These are phyloP conservation scores for Trypanosoma platydactyli DNA, from an alignment of 208 protist genomes.

Conservation along the genomic window DNA sequence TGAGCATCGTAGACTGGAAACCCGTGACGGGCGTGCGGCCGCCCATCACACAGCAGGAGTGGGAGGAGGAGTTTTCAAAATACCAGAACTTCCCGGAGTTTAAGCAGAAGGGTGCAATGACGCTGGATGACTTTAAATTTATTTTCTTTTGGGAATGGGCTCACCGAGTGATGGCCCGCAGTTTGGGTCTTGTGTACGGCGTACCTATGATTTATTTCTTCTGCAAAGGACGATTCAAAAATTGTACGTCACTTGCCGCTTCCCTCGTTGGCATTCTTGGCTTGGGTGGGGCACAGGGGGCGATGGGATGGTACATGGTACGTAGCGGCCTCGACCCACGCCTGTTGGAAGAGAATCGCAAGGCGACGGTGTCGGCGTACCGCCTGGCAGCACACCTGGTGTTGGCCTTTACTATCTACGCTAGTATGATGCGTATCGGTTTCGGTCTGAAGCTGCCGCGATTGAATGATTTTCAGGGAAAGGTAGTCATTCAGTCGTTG, in stretches of 20 bases:
- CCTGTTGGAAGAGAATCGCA: conserved; percentile 71
- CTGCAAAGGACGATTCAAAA: conserved; percentile 55
- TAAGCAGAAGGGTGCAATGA: conserved; percentile 93
- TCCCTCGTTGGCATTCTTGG: conserved; percentile 58
- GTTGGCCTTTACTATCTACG: conserved; percentile 95
- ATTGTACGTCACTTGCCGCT: conserved; percentile 42
- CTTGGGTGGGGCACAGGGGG: conserved; percentile 85
- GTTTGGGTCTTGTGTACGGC: conserved; percentile 88
- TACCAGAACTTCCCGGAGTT: conserved; percentile 97
- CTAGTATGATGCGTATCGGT: conserved; percentile 77
- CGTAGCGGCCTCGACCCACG: conserved; percentile 92
- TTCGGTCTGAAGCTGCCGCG: conserved; percentile 63
- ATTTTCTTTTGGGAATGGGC: conserved; percentile 98
- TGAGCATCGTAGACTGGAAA: conserved; percentile 95
- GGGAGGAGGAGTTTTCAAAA: conserved; percentile 95
- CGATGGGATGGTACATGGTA: conserved; percentile 98
- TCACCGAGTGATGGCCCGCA: conserved; percentile 93
- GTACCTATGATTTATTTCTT: conserved; percentile 91
- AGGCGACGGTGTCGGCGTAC: conserved; percentile 84
- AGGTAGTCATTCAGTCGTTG: conserved; percentile 46
- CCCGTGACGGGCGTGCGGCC: conserved; percentile 88
- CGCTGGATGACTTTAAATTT: conserved; percentile 94
- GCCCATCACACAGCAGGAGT: conserved; percentile 90
- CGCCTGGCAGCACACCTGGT: conserved; percentile 93
- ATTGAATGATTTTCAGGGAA: conserved; percentile 41